Base-by-base conservation (phyloP, 352 stramenopile species). In the Globisporangium irregulare region DNA sequence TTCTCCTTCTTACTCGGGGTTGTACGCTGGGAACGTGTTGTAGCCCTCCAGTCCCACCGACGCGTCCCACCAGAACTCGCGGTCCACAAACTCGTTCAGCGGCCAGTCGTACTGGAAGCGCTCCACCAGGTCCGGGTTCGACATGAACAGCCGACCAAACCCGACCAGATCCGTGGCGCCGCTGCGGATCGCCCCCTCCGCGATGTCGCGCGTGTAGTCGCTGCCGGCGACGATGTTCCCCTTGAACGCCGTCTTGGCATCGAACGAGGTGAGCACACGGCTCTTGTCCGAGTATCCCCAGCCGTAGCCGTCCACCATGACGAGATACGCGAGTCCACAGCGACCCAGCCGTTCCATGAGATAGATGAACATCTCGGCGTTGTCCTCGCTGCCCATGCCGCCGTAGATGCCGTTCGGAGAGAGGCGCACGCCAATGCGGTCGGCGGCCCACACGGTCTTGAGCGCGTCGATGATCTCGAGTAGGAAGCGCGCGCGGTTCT, bases 81-180 rank as follows among this genome's bases (percentile, higher is more conserved):
- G 27, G 2, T 43, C 54, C 27, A 59, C 27, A 6, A 24, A 10
- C 0, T 22, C 27, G 14, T 41, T 43, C 15, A 59, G 27, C 18
- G 54, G 54, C 54, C 54, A 59, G 54, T n/a, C 54, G 24, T 59
- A 25, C 54, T 43, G 15, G 27, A 59, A 59, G 6, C 54, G 54
- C 54, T 59, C 54, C 4, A 22, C 54, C 54, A 59, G 24, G 15
- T 59, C 54, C 54, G 54, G 54, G 25, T 59, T 58, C 8, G 53
- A 36, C 53, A 58, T 57, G 50, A n/a, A 34, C 50, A 57, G 50
- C 1, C 50, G 24, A 0, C 50, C 50, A 10, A 57, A 57, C 7
- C 50, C 50, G 20, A 56, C 50, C 20, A 56, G 10, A 22, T 56
- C 50, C 51, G 51, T 27, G 9, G 20, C n/a, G 51, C 51, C 51